A percentile compares a stretch with the other conserved stretches of the same genome.
Conservation (phyloP, 192 early-diverging fungal species). For the Coemansia guatemalensis region DNA sequence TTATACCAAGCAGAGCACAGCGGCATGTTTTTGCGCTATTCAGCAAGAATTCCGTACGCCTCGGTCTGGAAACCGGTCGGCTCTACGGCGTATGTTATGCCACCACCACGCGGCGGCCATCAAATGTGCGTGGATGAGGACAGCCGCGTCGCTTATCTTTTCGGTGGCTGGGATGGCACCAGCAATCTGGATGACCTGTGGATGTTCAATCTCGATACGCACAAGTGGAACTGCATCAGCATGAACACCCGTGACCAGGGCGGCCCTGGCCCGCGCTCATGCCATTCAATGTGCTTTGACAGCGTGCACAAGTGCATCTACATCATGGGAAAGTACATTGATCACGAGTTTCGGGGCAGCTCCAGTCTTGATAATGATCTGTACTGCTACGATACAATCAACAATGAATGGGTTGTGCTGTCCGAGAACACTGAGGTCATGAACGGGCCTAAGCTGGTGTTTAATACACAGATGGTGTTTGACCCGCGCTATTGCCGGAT, state of each 20-base stretch:
- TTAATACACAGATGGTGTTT: constrained; percentile 93
- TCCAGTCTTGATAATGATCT: constrained; percentile 80
- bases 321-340: constrained; percentile 88
- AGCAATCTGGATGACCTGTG: constrained; percentile 90
- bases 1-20: constrained; percentile 60
- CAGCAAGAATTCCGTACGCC: constrained; percentile 65
- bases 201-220: constrained; percentile 62
- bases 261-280: constrained; percentile 85
- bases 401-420: constrained; percentile 68
- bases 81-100: constrained; percentile 24
- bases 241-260: constrained; percentile 71
- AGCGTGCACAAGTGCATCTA: constrained; percentile 71
- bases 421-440: constrained; percentile 79
- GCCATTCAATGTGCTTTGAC: constrained; percentile 92
- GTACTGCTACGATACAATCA: constrained; percentile 80
- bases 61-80: constrained; percentile 62
- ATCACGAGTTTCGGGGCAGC: constrained; percentile 66
- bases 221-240: constrained; percentile 76
- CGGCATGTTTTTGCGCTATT: constrained; percentile 74
- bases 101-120: constrained; percentile 85
- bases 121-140: constrained; percentile 93
- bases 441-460: constrained; percentile 85
- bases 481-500: constrained; percentile 67
- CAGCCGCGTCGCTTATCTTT: constrained; percentile 73
- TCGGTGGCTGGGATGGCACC: constrained; percentile 94